Percentiles rank a stretch among this genome's conserved stretches.
Conservation (phyloP, 305 asterid species). For the Fraxinus velutina region DNA sequence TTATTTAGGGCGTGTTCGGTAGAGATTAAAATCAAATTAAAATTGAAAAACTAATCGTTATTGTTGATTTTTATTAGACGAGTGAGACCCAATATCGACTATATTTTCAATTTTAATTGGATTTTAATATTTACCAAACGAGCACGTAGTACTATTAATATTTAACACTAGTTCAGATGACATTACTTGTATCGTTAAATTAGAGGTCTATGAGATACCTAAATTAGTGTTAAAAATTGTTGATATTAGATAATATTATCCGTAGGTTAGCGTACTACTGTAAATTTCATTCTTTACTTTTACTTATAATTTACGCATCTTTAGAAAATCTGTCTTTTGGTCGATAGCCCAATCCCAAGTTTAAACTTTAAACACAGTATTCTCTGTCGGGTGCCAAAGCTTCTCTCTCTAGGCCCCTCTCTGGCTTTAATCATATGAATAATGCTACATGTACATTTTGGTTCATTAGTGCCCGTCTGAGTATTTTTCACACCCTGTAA, state of each 20-base stretch:
- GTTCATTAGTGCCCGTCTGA: constrained; percentile 24
- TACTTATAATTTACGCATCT: neutral
- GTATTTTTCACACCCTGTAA: constrained; percentile 26
- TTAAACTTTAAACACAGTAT: neutral
- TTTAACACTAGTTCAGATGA: neutral
- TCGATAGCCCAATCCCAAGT: constrained; percentile 32
- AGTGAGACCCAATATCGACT: no score
- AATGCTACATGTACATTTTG: constrained; percentile 30
- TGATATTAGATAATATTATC: neutral
- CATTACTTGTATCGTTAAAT: neutral
- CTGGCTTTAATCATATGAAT: constrained; percentile 25
- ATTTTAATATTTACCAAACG: no score
- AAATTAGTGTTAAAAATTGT: no score
- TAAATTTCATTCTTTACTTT: neutral
- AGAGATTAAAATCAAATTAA: no score
- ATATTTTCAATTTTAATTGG: no score
- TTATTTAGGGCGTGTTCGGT: neutral
- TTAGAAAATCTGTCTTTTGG: constrained; percentile 29
- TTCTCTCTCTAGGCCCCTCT: constrained; percentile 34
- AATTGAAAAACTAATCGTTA: no score
- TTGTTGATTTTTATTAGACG: no score
- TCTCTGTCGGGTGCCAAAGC: constrained; percentile 55
- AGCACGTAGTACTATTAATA: no score
- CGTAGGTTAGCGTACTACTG: neutral
- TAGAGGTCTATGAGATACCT: neutral